These are phyloP conservation scores for Termitomyces sp. DNA, from an alignment of 768 basidiomycete species.

Conservation along the genomic window DNA sequence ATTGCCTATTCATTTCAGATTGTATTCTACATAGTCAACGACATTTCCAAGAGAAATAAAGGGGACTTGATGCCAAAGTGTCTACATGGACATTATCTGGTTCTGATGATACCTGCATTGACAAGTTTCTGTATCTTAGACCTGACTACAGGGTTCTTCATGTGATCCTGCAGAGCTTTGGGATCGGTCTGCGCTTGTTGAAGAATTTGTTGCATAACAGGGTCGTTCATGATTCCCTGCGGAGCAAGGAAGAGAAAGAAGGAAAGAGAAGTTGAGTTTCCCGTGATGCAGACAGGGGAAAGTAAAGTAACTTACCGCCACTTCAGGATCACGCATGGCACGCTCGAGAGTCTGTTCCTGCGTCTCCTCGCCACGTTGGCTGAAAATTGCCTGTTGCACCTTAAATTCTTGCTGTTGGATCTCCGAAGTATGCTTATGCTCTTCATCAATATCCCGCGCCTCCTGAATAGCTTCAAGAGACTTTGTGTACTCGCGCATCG, in stretches of 20 bases:
- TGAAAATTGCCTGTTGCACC: constrained; percentile 71
- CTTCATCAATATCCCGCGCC: constrained; percentile 74
- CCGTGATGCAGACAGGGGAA: constrained; percentile 1
- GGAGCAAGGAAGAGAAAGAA: neutral
- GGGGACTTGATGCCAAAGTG: neutral
- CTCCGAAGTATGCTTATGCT: constrained; percentile 77
- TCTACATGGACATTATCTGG: constrained; percentile 42
- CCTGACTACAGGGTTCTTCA: constrained; percentile 84
- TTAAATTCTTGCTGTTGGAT: constrained; percentile 79
- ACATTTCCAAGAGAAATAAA: neutral
- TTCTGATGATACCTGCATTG: constrained; percentile 91
- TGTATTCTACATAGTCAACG: constrained; percentile 8
- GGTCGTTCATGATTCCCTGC: constrained; percentile 82
- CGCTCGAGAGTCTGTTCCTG: constrained; percentile 91
- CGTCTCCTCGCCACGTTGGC: constrained; percentile 75
- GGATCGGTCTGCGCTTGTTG: constrained; percentile 93
- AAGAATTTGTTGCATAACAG: constrained; percentile 90
- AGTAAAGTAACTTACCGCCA: constrained; percentile 57
- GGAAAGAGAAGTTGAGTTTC: constrained; percentile 3
- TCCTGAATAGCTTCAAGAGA: constrained; percentile 80
- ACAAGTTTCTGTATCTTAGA: constrained; percentile 85
- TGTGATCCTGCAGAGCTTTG: constrained; percentile 85
- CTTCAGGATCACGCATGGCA: constrained; percentile 97
- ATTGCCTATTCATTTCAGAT: neutral
- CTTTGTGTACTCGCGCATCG: constrained; percentile 89